Conservation (phyloP, 2,329 filamentous ascomycete species). For the Aspergillus sp. region DNA sequence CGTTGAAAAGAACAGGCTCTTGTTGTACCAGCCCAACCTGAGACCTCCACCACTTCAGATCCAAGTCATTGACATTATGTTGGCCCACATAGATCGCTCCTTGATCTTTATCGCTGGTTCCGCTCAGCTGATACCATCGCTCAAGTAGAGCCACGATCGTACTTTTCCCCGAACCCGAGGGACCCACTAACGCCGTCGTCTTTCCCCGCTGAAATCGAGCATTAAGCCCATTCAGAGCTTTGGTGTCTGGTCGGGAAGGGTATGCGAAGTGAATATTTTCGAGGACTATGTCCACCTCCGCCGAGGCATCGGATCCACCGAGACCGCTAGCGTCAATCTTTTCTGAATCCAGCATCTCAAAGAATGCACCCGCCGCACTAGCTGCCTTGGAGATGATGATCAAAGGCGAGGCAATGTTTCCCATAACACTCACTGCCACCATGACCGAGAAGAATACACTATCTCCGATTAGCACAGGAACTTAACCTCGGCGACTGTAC, state of each 20-base stretch:
- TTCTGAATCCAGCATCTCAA: conserved; percentile 35
- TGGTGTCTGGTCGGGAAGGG: conserved; percentile 50
- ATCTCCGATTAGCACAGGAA: neutral
- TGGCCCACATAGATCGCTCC: conserved; percentile 58
- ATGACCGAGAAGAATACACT: conserved; percentile 41
- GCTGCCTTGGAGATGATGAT: conserved; percentile 40
- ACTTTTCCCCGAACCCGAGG: conserved; percentile 50
- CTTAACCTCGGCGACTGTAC: neutral
- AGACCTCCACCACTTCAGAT: conserved; percentile 62
- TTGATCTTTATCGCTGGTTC: conserved; percentile 4
- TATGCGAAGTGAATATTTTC: conserved; percentile 71
- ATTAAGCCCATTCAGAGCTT: conserved; percentile 38
- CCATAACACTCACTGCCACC: conserved; percentile 29
- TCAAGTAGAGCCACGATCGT: conserved; percentile 48
- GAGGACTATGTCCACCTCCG: conserved; percentile 60
- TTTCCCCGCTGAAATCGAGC: conserved; percentile 38
- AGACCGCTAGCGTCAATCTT: conserved; percentile 38
- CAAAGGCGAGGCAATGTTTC: conserved; percentile 34
- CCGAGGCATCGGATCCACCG: conserved; percentile 53
- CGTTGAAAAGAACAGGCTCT: conserved; percentile 69
- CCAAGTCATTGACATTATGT: conserved; percentile 56
- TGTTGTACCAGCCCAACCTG: conserved; percentile 68
- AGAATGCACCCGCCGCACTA: conserved; percentile 34
- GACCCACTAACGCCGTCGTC: conserved; percentile 48
- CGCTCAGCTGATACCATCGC: conserved; percentile 43